phyloP scores from a whole-genome alignment of 495 filamentous ascomycete genomes.

The Annulohypoxylon stygium region DNA sequence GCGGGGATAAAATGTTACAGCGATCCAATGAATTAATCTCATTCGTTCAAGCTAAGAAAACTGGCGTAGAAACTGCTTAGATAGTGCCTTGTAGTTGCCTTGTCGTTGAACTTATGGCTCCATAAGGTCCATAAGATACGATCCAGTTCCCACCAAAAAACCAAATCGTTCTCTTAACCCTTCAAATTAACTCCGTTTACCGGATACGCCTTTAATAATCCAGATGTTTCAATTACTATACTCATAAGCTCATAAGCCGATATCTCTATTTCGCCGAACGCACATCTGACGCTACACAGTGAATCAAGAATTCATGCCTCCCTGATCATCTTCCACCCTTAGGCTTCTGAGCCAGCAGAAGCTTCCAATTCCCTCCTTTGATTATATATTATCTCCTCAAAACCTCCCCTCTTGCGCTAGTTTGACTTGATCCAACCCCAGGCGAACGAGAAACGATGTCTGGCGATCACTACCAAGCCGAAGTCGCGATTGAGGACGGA shows the following conservation, averaged over 20 bases:
- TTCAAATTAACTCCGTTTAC: background rate
- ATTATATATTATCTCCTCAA: background rate
- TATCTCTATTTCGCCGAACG: background rate
- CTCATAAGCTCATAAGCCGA: background rate
- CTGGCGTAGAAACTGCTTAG: background rate
- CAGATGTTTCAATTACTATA: slow-evolving; percentile 27
- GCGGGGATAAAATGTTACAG: slow-evolving; percentile 1
- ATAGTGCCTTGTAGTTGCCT: background rate
- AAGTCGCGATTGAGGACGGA: slow-evolving; percentile 38
- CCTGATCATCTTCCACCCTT: slow-evolving; percentile 27
- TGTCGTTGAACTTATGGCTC: slow-evolving; percentile 9
- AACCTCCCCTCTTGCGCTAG: background rate
- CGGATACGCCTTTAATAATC: slow-evolving; percentile 10
- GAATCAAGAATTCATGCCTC: slow-evolving; percentile 45
- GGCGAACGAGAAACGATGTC: slow-evolving; percentile 29
- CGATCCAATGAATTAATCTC: slow-evolving; percentile 13
- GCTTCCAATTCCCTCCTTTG: slow-evolving; percentile 21
- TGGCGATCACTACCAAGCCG: slow-evolving; percentile 39
- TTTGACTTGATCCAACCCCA: background rate
- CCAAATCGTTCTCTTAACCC: slow-evolving; percentile 29
- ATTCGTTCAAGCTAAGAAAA: slow-evolving; percentile 12
- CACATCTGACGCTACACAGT: slow-evolving; percentile 9
- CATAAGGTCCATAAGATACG: background rate
- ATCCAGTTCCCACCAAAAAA: slow-evolving; percentile 32
- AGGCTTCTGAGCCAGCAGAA: slow-evolving; percentile 44